Percentiles rank a stretch among this genome's conserved stretches.
Conservation (phyloP, 2,329 filamentous ascomycete genomes). For the Aureobasidium sp. region DNA sequence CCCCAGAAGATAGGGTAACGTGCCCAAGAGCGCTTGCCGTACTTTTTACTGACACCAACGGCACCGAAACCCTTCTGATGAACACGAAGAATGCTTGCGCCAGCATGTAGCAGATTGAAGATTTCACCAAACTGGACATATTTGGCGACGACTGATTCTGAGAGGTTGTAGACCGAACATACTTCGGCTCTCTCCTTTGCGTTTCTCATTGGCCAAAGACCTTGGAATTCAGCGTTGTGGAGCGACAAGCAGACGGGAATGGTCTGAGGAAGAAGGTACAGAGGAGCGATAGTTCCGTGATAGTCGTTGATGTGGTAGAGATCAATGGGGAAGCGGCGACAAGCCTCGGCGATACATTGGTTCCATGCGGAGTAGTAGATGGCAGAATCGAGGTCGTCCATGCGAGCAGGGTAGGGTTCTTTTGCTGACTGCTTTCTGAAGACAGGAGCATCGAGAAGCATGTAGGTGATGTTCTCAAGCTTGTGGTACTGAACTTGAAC, state of each 20-base stretch:
- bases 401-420: constrained; percentile 57
- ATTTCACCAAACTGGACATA: constrained; percentile 62
- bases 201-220: constrained; percentile 58
- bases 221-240: constrained; percentile 63
- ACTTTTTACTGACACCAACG: constrained; percentile 60
- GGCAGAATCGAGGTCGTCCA: constrained; percentile 60
- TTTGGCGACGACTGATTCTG: constrained; percentile 45
- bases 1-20: constrained; percentile 64
- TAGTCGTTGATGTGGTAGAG: constrained; percentile 62
- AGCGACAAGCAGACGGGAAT: constrained; percentile 56
- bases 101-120: constrained; percentile 61
- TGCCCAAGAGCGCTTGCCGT: constrained; percentile 58
- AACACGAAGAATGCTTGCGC: constrained; percentile 55
- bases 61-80: constrained; percentile 61
- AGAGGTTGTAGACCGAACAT: constrained; percentile 55
- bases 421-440: constrained; percentile 55
- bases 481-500: constrained; percentile 56
- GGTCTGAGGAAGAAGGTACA: constrained; percentile 55
- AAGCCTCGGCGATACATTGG: constrained; percentile 56
- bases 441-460: constrained; percentile 57
- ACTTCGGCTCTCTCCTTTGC: constrained; percentile 54
- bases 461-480: constrained; percentile 58
- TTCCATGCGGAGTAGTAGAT: constrained; percentile 66
- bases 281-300: constrained; percentile 53
- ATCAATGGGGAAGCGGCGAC: constrained; percentile 53